Percentiles rank a stretch among this genome's conserved stretches.
Conservation (phyloP, 192 early-diverging fungal genomes). For the Gaertneriomyces sp. region DNA sequence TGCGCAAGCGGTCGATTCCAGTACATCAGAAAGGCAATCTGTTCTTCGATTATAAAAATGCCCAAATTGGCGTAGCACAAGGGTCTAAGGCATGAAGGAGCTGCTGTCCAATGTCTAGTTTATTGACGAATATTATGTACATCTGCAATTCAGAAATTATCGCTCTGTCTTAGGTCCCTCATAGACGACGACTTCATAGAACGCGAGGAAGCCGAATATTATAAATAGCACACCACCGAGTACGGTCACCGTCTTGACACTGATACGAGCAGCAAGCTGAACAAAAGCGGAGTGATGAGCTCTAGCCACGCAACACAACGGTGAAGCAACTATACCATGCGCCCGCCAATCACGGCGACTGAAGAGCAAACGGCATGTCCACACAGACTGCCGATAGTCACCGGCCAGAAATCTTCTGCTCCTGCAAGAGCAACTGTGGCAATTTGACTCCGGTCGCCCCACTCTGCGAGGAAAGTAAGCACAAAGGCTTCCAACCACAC, state of each 20-base stretch:
- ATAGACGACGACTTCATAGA: slow-evolving; percentile 15
- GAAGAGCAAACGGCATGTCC: slow-evolving; percentile 93
- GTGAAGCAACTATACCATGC: slow-evolving; percentile 49
- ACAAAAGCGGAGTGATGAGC: background rate
- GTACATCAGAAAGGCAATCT: too few species aligned
- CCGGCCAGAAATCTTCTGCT: slow-evolving; percentile 90
- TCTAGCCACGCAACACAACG: background rate
- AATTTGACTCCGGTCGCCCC: slow-evolving; percentile 96
- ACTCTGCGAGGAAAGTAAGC: slow-evolving; percentile 95
- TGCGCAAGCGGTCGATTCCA: slow-evolving; percentile 5
- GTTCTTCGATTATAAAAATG: too few species aligned
- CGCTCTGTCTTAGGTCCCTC: too few species aligned
- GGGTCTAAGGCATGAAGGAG: too few species aligned
- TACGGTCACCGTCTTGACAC: slow-evolving; percentile 68
- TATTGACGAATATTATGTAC: too few species aligned
- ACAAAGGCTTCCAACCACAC: slow-evolving; percentile 94
- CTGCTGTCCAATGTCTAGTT: too few species aligned
- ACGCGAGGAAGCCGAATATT: slow-evolving; percentile 66
- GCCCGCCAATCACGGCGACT: slow-evolving; percentile 90
- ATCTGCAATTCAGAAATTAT: too few species aligned
- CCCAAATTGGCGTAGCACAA: too few species aligned
- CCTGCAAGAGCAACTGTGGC: slow-evolving; percentile 87
- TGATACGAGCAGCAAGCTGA: slow-evolving; percentile 23
- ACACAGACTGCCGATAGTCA: slow-evolving; percentile 79
- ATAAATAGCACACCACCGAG: slow-evolving; percentile 85